A percentile compares a stretch with the other conserved stretches of the same genome.
phyloP scores from a whole-genome alignment of 2,329 filamentous ascomycete species.

The Paecilomyces fulvus region DNA sequence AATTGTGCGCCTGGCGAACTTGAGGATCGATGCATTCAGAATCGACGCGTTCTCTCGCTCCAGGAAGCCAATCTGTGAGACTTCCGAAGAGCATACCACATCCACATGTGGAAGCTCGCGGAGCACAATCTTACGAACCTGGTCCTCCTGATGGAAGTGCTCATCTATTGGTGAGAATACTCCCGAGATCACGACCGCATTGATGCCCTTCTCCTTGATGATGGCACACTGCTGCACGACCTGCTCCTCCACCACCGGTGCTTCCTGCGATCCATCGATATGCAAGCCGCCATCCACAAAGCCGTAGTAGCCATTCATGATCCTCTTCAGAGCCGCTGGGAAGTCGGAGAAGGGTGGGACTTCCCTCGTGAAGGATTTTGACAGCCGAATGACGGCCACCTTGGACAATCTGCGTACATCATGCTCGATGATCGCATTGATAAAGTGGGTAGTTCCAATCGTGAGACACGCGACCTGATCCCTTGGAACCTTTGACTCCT shows the following conservation, averaged over 20 bases:
- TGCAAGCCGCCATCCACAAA: constrained; percentile 44
- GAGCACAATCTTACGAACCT: constrained; percentile 41
- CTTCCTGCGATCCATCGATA: constrained; percentile 36
- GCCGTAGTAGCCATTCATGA: constrained; percentile 41
- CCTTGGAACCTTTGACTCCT: constrained; percentile 21
- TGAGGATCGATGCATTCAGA: constrained; percentile 41
- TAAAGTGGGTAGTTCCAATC: constrained; percentile 46
- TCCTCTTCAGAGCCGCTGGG: constrained; percentile 35
- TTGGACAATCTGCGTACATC: constrained; percentile 42
- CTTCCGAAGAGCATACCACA: constrained; percentile 43
- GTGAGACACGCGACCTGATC: constrained; percentile 37
- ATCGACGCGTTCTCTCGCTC: constrained; percentile 46
- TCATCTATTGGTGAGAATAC: constrained; percentile 53
- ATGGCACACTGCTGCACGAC: constrained; percentile 35
- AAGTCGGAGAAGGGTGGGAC: constrained; percentile 45
- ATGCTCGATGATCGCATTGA: constrained; percentile 44
- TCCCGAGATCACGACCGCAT: constrained; percentile 46
- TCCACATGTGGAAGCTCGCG: constrained; percentile 40
- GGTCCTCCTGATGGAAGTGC: constrained; percentile 43
- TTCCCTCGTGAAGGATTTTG: constrained; percentile 40
- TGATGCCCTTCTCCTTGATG: constrained; percentile 37
- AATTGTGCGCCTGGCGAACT: constrained; percentile 39
- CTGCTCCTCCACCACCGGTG: constrained; percentile 37
- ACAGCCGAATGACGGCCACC: constrained; percentile 46
- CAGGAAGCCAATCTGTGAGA: constrained; percentile 43